Evolutionary conservation across 495 filamentous ascomycete species (phyloP), one percentile per base, ranked within the genome.

Genomic region (Usnea hakonensis): DNA sequence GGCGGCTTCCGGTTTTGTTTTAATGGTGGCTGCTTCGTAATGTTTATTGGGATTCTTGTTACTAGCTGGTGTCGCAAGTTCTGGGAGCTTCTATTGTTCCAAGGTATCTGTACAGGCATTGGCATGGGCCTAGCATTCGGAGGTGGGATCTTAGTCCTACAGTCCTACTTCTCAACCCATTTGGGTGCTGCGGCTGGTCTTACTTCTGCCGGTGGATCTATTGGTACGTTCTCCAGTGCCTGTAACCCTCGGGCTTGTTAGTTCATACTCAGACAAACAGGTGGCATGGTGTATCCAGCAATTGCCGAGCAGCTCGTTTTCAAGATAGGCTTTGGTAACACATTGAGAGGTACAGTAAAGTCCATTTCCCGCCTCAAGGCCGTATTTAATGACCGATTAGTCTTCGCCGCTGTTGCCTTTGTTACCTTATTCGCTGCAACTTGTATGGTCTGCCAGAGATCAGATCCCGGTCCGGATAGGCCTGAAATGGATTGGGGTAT

Each of bases 71-170:
- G 83, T 23, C 85, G 77, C 3, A 63, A 76, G 46, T 82, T 79
- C 59, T 92, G 85, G 83, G 89, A 93, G 62, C 68, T 96, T 0
- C 81, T 96, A 54, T 79, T 96, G 0, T 80, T 90, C 0, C 91
- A 96, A 68, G 91, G 90, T 0, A 61, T 94, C 13, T 79, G 82
- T 6, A 81, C 82, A 53, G 90, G 90, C 0, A 67, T 93, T 36
- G 89, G 87, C 0, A 86, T 83, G 72, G 90, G 90, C 0, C 74
- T 88, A 23, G 76, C 87, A 48, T 94, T 89, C 67, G 82, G 82
- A 61, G 86, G 87, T 2, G 79, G 81, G 0, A 67, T 90, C 48
- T 13, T 58, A 8, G 48, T 58, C 55, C 43, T 54, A 0, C 41
- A 28, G 44, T 5, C 32, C 1, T 57, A 62, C 17, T 57, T 62